Base-by-base conservation (phyloP, 805 yeast genomes). In the Metschnikowia corniflorae region DNA sequence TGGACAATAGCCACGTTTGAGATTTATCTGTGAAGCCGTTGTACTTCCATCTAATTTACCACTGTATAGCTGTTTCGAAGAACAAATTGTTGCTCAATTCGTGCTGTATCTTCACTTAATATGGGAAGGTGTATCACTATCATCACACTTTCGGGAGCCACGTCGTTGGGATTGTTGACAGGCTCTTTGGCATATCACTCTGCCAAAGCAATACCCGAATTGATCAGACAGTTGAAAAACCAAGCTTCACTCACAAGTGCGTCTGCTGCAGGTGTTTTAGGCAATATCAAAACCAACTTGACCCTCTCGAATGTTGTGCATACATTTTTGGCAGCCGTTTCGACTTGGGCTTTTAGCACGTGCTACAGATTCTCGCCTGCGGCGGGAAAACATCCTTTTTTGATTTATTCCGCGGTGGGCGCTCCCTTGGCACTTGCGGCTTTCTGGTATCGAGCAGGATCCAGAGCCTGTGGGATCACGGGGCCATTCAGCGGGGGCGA, bases 311-410 rank as follows among this genome's bases (percentile, higher is more conserved):
- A 59, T 33, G 16, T 69, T 14, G 28, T 82, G 6, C 54, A 58
- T 35, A 29, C 53, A 10, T 44, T 56, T 2, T 59, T 79, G 22
- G 79, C 80, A 13, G 53, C 72, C 4, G 27, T 78, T 22, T 42
- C 51, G 18, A 49, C 82, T 1, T 58, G 65, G 23, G 63, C 78
- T 33, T 78, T 83, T 47, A 61, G 68, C 21, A 46, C 71, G 44
- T 80, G 82, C n/a, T 83, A 70, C 53, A 62, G 61, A 33, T 68
- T 70, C 32, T 77, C 87, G 1, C 77, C 85, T 15, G 47, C 58
- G 5, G 54, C 63, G 24, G 78, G 71, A 38, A 75, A 75, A 57
- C 94, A 84, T 58, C 93, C 93, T 15, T 84, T 83, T 55, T 69
- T 84, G 52, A 52, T 84, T 10, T 84, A 84, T 55, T 68, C 82